phyloP scores from a whole-genome alignment of 164 flowering plant species.

The Tinospora cordifolia region DNA sequence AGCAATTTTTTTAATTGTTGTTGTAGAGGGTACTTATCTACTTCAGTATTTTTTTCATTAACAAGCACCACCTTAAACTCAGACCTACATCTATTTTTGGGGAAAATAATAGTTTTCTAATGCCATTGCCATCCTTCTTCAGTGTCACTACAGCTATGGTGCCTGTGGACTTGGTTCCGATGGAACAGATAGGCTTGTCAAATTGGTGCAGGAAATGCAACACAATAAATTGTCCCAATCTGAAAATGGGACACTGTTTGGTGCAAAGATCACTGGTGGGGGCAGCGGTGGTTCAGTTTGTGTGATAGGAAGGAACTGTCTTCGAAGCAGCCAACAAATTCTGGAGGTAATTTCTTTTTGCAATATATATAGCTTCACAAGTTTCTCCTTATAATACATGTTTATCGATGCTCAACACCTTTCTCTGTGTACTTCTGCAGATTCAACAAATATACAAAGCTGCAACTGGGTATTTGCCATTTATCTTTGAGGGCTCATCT shows the following conservation, averaged over 20 bases:
- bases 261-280: constrained; percentile 97
- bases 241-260: constrained; percentile 72
- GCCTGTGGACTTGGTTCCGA: constrained; percentile 97
- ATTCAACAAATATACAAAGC: constrained; percentile 72
- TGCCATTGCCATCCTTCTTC: constrained; percentile 12
- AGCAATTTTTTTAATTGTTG: too few species aligned
- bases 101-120: not conserved
- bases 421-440: constrained; percentile 29
- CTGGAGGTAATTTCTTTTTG: constrained; percentile 59
- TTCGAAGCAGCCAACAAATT: constrained; percentile 71
- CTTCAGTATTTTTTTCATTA: too few species aligned
- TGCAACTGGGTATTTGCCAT: constrained; percentile 80
- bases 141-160: constrained; percentile 94
- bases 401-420: not conserved
- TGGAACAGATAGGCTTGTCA: constrained; percentile 89
- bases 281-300: constrained; percentile 97
- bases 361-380: not conserved
- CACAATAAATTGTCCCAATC: constrained; percentile 45
- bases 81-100: not conserved
- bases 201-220: constrained; percentile 83
- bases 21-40: too few species aligned
- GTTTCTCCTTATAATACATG: not conserved
- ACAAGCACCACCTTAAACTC: not conserved
- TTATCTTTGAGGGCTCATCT: constrained; percentile 86
- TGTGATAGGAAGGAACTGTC: constrained; percentile 66